phyloP scores from a whole-genome alignment of 1,139 yeast genomes.

The Sugiyamaella pinicola region DNA sequence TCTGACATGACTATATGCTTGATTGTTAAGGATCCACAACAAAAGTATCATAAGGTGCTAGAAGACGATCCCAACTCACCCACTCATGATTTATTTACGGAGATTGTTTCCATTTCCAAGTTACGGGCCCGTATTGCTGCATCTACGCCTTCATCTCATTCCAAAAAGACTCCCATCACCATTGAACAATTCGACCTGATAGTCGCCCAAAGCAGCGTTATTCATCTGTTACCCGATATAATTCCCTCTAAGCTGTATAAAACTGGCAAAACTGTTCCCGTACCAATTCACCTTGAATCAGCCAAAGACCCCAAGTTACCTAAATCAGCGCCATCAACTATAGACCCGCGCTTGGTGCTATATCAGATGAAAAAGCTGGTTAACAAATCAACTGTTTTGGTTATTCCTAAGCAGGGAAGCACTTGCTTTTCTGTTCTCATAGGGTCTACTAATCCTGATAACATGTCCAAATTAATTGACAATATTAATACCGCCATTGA shows the following conservation, averaged over 20 bases:
- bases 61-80: slow-evolving; percentile 29
- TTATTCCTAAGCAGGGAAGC: slow-evolving; percentile 30
- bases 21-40: slow-evolving; percentile 35
- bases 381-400: slow-evolving; percentile 32
- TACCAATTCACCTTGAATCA: slow-evolving; percentile 32
- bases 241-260: slow-evolving; percentile 34
- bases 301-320: slow-evolving; percentile 17
- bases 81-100: slow-evolving; percentile 34
- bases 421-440: slow-evolving; percentile 34
- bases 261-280: slow-evolving; percentile 34
- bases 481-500: slow-evolving; percentile 32
- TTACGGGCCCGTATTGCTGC: slow-evolving; percentile 29
- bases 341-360: slow-evolving; percentile 32
- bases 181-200: slow-evolving; percentile 32
- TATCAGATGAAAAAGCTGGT: slow-evolving; percentile 33
- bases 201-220: slow-evolving; percentile 32
- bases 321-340: not conserved
- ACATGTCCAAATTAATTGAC: slow-evolving; percentile 29
- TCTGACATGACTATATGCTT: slow-evolving; percentile 32
- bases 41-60: slow-evolving; percentile 27
- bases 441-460: slow-evolving; percentile 30
- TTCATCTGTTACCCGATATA: slow-evolving; percentile 30
- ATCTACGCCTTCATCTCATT: slow-evolving; percentile 14
- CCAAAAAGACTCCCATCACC: slow-evolving; percentile 14
- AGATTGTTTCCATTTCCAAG: slow-evolving; percentile 34